Percentiles rank a stretch among this genome's conserved stretches.
phyloP scores from a whole-genome alignment of 1,284 basidiomycete species.

The Cryptococcus floricola region DNA sequence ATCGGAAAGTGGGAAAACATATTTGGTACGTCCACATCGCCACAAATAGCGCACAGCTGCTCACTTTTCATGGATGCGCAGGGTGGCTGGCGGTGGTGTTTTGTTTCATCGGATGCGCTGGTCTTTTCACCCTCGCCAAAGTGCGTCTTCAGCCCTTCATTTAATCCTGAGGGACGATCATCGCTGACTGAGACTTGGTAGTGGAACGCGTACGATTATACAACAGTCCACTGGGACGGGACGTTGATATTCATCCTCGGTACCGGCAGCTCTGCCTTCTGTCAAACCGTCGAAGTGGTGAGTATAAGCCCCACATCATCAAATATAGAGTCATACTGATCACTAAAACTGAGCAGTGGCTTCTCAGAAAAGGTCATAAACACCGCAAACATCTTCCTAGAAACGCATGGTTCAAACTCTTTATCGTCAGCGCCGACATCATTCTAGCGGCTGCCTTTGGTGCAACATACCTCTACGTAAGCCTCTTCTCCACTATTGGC shows the following conservation, averaged over 20 bases:
- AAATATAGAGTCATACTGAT: background rate
- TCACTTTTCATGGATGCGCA: slow-evolving; percentile 3
- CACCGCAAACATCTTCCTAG: slow-evolving; percentile 49
- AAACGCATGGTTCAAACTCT: slow-evolving; percentile 51
- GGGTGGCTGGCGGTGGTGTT: slow-evolving; percentile 51
- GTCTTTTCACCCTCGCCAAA: slow-evolving; percentile 49
- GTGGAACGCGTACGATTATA: slow-evolving; percentile 50
- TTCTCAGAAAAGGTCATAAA: slow-evolving; percentile 48
- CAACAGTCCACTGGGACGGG: slow-evolving; percentile 52
- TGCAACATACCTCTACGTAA: slow-evolving; percentile 44
- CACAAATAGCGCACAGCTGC: background rate
- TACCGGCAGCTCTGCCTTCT: slow-evolving; percentile 51
- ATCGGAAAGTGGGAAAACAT: slow-evolving; percentile 43
- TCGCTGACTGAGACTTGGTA: slow-evolving; percentile 5
- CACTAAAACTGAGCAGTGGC: slow-evolving; percentile 27
- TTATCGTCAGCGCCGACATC: slow-evolving; percentile 49
- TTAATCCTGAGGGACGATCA: background rate
- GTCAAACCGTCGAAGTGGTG: slow-evolving; percentile 52
- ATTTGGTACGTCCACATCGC: slow-evolving; percentile 23
- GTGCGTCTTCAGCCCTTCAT: slow-evolving; percentile 24
- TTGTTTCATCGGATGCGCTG: slow-evolving; percentile 48
- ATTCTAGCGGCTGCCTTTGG: slow-evolving; percentile 51
- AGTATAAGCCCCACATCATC: slow-evolving; percentile 15
- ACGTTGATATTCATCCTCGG: slow-evolving; percentile 52
- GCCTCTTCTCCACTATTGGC: slow-evolving; percentile 7